Percentiles rank a stretch among this genome's conserved stretches.
phyloP scores from a whole-genome alignment of 768 basidiomycete species.

The Collybia mongolica region DNA sequence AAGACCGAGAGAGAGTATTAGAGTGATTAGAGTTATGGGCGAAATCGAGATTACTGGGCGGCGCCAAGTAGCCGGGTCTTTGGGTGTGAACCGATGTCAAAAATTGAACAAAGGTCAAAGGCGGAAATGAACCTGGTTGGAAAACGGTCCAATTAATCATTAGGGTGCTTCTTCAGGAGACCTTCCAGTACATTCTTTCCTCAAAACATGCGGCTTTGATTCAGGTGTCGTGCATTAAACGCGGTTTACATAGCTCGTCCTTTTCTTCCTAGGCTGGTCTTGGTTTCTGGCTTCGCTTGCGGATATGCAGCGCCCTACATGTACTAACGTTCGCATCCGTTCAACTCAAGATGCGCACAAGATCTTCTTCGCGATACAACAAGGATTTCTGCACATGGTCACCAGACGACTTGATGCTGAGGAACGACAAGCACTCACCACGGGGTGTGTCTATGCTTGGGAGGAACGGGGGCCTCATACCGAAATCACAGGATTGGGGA shows the following conservation, averaged over 20 bases:
- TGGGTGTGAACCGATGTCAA: conserved; percentile 8
- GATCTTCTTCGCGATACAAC: conserved; percentile 72
- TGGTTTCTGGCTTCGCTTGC: conserved; percentile 8
- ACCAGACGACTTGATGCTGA: conserved; percentile 76
- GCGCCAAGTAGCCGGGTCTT: conserved; percentile 8
- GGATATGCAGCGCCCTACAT: conserved; percentile 72
- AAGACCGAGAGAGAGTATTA: conserved; percentile 43
- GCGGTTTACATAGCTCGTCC: background rate
- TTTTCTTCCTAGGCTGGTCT: conserved; percentile 1
- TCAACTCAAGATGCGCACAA: conserved; percentile 78
- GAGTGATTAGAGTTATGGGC: conserved; percentile 49
- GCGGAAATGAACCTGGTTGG: conserved; percentile 11
- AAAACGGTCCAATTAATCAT: conserved; percentile 22
- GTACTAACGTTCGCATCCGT: conserved; percentile 70
- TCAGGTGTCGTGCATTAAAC: background rate
- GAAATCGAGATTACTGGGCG: conserved; percentile 35
- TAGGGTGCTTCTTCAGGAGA: conserved; percentile 8
- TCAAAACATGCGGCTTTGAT: conserved; percentile 12
- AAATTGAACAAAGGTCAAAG: conserved; percentile 2
- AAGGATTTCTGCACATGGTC: conserved; percentile 66
- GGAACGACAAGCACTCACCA: conserved; percentile 58
- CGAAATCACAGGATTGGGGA: conserved; percentile 76
- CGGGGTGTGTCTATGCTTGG: conserved; percentile 64
- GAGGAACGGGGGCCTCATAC: conserved; percentile 74
- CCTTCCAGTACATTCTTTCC: conserved; percentile 2